Evolutionary conservation across 371 early-diverging fungal species (phyloP).

Genomic region (Coemansia sp.): DNA sequence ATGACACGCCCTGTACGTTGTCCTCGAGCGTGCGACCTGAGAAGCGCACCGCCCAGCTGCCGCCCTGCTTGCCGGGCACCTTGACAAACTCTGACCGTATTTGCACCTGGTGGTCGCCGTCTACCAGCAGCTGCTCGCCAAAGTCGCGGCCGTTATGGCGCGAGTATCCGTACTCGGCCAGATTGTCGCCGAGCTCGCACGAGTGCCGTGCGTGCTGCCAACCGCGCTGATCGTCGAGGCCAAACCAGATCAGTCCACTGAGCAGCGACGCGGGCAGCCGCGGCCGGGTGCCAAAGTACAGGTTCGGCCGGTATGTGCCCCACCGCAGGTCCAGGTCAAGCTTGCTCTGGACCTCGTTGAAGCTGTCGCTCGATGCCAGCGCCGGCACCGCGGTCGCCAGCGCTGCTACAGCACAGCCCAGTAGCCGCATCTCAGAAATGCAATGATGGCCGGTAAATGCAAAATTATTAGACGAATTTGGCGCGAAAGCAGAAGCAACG

Average conservation of each 20-base stretch:
- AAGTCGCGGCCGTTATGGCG: conserved; percentile 84
- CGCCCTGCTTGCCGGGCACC: conserved; percentile 64
- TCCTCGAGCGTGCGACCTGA: conserved; percentile 61
- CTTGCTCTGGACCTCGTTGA: neutral
- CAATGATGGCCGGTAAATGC: neutral
- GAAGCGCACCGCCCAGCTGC: conserved; percentile 86
- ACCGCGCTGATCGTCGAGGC: conserved; percentile 55
- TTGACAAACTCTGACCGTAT: conserved; percentile 85
- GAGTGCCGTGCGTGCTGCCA: conserved; percentile 74
- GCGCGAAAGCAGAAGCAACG: no score
- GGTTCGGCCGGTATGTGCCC: conserved; percentile 94
- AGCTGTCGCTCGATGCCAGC: neutral
- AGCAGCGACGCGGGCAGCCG: conserved; percentile 74
- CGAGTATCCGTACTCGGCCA: conserved; percentile 82
- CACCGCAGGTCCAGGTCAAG: conserved; percentile 55
- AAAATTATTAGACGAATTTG: neutral
- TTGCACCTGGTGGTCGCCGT: conserved; percentile 65
- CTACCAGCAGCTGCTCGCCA: conserved; percentile 76
- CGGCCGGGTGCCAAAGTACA: conserved; percentile 93
- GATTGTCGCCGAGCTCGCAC: conserved; percentile 82
- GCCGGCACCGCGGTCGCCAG: neutral
- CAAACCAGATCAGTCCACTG: conserved; percentile 94
- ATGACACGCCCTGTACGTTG: conserved; percentile 48
- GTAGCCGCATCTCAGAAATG: conserved; percentile 11
- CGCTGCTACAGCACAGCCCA: neutral